A percentile compares a stretch with the other conserved stretches of the same genome.
phyloP scores from a whole-genome alignment of 345 rosid species.

The Gossypium australe region DNA sequence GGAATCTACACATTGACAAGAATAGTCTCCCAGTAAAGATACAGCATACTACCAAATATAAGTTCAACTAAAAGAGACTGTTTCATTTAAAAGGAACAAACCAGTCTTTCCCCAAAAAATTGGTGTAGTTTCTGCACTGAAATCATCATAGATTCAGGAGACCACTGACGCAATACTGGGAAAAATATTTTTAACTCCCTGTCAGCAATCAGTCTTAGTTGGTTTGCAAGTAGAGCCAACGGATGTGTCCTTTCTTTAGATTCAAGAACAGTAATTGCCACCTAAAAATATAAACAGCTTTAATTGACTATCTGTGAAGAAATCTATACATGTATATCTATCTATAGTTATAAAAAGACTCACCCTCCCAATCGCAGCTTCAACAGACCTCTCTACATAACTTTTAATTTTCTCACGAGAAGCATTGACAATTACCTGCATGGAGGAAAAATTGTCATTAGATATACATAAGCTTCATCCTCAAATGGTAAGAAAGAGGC shows the following conservation, averaged over 20 bases:
- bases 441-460: constrained; percentile 12
- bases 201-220: constrained; percentile 64
- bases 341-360: constrained; percentile 24
- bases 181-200: constrained; percentile 62
- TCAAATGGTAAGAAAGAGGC: background rate
- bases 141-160: constrained; percentile 59
- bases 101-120: constrained; percentile 89
- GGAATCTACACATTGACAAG: constrained; percentile 51
- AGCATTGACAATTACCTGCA: constrained; percentile 49
- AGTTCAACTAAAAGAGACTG: constrained; percentile 12
- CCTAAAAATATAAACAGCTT: constrained; percentile 37
- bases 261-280: constrained; percentile 45
- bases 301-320: background rate
- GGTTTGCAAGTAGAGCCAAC: constrained; percentile 77
- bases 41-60: background rate
- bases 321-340: background rate
- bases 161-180: constrained; percentile 57
- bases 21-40: background rate
- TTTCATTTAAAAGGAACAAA: constrained; percentile 30
- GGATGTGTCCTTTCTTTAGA: constrained; percentile 58
- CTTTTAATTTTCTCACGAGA: constrained; percentile 45
- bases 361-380: constrained; percentile 74
- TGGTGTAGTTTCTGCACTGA: constrained; percentile 62
- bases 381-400: constrained; percentile 56
- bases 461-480: background rate